A percentile compares a stretch with the other conserved stretches of the same genome.
Evolutionary conservation across 192 early-diverging fungal genomes (phyloP).

Genomic region (Polychytrium aggregatum): DNA sequence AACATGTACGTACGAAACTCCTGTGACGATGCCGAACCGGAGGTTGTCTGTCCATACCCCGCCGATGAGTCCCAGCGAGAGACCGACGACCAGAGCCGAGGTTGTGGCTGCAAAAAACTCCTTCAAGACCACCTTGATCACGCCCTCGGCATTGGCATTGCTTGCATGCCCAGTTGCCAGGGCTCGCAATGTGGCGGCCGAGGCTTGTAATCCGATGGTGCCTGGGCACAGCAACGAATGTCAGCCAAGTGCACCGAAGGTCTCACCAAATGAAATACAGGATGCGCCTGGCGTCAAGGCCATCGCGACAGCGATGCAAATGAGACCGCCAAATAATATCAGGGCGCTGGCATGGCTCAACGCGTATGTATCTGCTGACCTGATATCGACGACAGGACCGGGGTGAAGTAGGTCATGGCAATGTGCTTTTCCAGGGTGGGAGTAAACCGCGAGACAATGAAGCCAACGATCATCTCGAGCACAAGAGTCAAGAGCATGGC

Average conservation of each 20-base stretch:
- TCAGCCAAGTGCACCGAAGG: no score
- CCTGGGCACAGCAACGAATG: slow-evolving; percentile 10
- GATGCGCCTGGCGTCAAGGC: no score
- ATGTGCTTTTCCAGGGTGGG: slow-evolving; percentile 11
- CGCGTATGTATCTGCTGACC: slow-evolving; percentile 5
- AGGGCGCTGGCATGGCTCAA: not conserved
- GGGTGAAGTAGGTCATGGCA: slow-evolving; percentile 23
- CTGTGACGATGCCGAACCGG: slow-evolving; percentile 14
- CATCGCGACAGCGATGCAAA: no score
- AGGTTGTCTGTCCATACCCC: slow-evolving; percentile 3
- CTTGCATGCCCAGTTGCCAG: slow-evolving; percentile 31
- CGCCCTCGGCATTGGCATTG: slow-evolving; percentile 4
- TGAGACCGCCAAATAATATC: no score
- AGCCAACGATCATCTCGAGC: slow-evolving; percentile 23
- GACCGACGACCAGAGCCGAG: slow-evolving; percentile 5
- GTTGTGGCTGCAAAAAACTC: slow-evolving; percentile 11
- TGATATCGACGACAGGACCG: slow-evolving; percentile 28
- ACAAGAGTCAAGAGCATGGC: slow-evolving; percentile 23
- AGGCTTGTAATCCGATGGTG: slow-evolving; percentile 32
- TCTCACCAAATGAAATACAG: no score
- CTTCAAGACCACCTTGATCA: slow-evolving; percentile 18
- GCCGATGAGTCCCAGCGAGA: slow-evolving; percentile 1
- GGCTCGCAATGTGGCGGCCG: slow-evolving; percentile 30
- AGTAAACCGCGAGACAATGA: slow-evolving; percentile 13
- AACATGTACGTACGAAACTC: slow-evolving; percentile 10